Percentiles rank a stretch among this genome's conserved stretches.
These are phyloP conservation scores for Scortechinia acanthostroma DNA, from an alignment of 2,329 filamentous ascomycete species.

Conservation along the genomic window DNA sequence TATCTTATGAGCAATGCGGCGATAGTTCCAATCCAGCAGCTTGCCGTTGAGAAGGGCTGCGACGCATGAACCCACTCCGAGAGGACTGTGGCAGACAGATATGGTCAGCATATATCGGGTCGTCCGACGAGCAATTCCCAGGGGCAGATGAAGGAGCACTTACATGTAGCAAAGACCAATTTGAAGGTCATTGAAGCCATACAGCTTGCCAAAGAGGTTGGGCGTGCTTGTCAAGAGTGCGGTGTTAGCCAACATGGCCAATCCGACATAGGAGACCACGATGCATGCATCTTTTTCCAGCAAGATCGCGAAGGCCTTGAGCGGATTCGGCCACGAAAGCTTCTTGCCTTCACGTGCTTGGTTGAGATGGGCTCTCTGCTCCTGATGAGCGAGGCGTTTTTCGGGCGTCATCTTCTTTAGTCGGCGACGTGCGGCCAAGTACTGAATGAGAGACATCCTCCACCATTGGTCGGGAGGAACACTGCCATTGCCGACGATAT, in stretches of 20 bases:
- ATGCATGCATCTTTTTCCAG: not conserved
- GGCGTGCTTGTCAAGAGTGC: conserved; percentile 24
- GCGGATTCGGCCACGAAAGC: not conserved
- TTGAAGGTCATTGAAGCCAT: conserved; percentile 38
- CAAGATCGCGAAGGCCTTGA: not conserved
- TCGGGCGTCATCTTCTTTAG: conserved; percentile 5
- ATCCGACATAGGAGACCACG: not conserved
- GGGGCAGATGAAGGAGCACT: not conserved
- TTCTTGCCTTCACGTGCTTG: not conserved
- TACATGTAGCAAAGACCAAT: conserved; percentile 42
- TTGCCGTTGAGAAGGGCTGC: conserved; percentile 44
- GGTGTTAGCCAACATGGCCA: not conserved
- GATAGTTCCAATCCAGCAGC: conserved; percentile 62
- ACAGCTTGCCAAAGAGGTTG: conserved; percentile 40
- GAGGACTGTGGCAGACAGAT: conserved; percentile 20
- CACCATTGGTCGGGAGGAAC: conserved; percentile 42
- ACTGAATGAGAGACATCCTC: conserved; percentile 49
- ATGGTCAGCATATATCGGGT: too few species aligned
- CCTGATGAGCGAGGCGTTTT: conserved; percentile 10
- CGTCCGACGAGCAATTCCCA: not conserved
- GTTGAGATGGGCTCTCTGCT: conserved; percentile 6
- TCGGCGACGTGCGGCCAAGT: conserved; percentile 12
- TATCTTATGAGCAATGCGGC: conserved; percentile 52
- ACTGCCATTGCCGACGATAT: conserved; percentile 56
- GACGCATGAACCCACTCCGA: conserved; percentile 38